These are phyloP conservation scores for Rhinocladiella similis DNA, from an alignment of 2,329 filamentous ascomycete genomes.

Conservation along the genomic window DNA sequence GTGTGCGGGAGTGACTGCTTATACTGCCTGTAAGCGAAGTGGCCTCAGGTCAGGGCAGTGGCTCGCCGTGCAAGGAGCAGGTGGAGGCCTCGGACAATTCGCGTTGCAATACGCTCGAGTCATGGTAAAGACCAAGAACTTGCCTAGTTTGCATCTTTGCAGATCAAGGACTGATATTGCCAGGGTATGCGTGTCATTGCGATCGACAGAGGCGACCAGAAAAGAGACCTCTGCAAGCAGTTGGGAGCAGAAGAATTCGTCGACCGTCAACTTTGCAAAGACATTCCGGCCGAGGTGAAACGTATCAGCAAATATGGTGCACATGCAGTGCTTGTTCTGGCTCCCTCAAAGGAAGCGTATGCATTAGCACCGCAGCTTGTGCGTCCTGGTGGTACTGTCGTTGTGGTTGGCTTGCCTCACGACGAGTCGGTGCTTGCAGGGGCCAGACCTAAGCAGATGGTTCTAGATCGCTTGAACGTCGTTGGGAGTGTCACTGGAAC, in stretches of 20 bases:
- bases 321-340: slow-evolving; percentile 39
- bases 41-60: slow-evolving; percentile 35
- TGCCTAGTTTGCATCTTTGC: background rate
- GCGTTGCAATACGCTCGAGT: slow-evolving; percentile 37
- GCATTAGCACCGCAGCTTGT: slow-evolving; percentile 34
- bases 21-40: slow-evolving; percentile 43
- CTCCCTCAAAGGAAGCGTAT: slow-evolving; percentile 40
- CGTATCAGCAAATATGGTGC: slow-evolving; percentile 40
- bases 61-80: slow-evolving; percentile 33
- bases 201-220: slow-evolving; percentile 39
- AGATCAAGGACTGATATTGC: background rate
- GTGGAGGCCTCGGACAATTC: slow-evolving; percentile 35
- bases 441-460: slow-evolving; percentile 40
- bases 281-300: slow-evolving; percentile 38
- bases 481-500: slow-evolving; percentile 46
- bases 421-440: slow-evolving; percentile 38
- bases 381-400: slow-evolving; percentile 38
- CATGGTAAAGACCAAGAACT: slow-evolving; percentile 21
- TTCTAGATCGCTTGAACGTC: slow-evolving; percentile 42
- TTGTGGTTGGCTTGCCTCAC: slow-evolving; percentile 39
- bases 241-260: slow-evolving; percentile 41
- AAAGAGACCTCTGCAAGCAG: slow-evolving; percentile 38
- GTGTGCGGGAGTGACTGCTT: slow-evolving; percentile 39
- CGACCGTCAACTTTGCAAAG: slow-evolving; percentile 36
- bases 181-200: slow-evolving; percentile 39